phyloP scores from a whole-genome alignment of 1,284 basidiomycete genomes.

The Trichosporon faecale region DNA sequence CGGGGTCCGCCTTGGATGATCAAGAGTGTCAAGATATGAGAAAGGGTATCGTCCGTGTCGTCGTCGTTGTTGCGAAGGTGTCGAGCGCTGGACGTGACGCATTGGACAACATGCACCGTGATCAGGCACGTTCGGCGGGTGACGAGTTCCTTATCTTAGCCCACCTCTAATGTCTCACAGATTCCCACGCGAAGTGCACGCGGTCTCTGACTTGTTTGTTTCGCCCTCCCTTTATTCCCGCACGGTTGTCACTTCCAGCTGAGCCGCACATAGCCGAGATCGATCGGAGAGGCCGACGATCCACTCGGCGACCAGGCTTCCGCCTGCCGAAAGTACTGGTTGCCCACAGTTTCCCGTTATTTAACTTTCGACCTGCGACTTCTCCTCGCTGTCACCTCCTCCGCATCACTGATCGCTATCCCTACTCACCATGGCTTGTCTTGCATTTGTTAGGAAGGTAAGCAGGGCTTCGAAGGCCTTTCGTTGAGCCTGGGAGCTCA shows the following conservation, averaged over 20 bases:
- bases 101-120: neutral
- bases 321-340: neutral
- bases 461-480: neutral
- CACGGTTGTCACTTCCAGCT: neutral
- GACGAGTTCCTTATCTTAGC: neutral
- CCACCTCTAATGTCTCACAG: neutral
- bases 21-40: neutral
- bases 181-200: neutral
- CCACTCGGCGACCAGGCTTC: slow-evolving; percentile 8
- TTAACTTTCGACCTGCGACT: neutral
- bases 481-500: neutral
- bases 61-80: neutral
- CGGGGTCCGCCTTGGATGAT: neutral
- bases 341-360: neutral
- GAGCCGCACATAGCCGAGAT: slow-evolving; percentile 7
- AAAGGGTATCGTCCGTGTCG: neutral
- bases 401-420: neutral
- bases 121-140: neutral
- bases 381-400: neutral
- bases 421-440: slow-evolving; percentile 6
- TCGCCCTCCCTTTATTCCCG: neutral
- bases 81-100: neutral
- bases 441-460: slow-evolving; percentile 3
- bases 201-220: neutral
- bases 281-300: slow-evolving; percentile 9